A percentile compares a stretch with the other conserved stretches of the same genome.
Conservation (phyloP, 805 yeast species). For the Kuraishia floccosa region DNA sequence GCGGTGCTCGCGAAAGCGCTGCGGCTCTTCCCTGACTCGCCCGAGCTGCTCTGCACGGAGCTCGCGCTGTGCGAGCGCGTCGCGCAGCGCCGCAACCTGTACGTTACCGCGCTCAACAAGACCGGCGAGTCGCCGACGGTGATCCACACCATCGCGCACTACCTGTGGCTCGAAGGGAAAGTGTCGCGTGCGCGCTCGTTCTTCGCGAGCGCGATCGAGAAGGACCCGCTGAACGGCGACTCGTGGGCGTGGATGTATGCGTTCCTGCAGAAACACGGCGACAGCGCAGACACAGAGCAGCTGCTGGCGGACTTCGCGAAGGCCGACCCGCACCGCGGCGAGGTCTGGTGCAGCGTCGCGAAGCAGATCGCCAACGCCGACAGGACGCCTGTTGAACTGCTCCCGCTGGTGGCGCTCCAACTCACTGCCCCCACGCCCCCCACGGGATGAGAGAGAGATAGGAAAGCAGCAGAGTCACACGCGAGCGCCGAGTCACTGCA, state of each 20-base stretch:
- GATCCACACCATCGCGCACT: conserved; percentile 51
- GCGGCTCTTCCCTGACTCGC: conserved; percentile 43
- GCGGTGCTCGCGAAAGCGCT: conserved; percentile 48
- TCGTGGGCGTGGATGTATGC: conserved; percentile 58
- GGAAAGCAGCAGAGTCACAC: too few species aligned
- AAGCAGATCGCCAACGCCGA: conserved; percentile 31
- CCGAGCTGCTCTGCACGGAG: conserved; percentile 56
- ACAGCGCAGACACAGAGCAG: conserved; percentile 20
- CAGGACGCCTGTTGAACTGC: not conserved
- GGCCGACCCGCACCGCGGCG: conserved; percentile 53
- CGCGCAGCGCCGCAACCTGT: conserved; percentile 42
- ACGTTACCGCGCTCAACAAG: conserved; percentile 58
- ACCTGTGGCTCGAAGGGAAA: conserved; percentile 57
- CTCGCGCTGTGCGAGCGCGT: conserved; percentile 33
- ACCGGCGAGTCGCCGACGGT: conserved; percentile 47
- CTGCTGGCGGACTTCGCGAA: conserved; percentile 23
- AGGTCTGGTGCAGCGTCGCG: conserved; percentile 38
- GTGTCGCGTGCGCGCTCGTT: conserved; percentile 55
- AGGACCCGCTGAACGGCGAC: conserved; percentile 59
- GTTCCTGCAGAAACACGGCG: conserved; percentile 27
- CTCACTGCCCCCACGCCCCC: too few species aligned
- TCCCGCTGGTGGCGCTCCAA: not conserved
- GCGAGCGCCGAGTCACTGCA: too few species aligned
- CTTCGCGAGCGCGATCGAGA: conserved; percentile 58
- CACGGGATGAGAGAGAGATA: too few species aligned